Base-by-base conservation (phyloP, 768 basidiomycete species). In the Amanita brunnescens region DNA sequence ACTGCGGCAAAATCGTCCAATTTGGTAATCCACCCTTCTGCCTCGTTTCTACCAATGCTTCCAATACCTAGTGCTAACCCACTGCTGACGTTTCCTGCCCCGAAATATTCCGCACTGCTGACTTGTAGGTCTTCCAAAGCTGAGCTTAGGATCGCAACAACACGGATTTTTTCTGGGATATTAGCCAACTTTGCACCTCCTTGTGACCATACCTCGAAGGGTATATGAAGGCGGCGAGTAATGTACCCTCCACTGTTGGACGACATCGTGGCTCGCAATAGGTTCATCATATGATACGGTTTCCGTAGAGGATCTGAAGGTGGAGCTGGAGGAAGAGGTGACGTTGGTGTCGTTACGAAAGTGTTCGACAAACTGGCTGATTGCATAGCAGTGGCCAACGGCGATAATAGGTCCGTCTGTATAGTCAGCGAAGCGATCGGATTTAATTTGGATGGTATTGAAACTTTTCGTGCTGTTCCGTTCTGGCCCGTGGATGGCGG, bases 281-380 rank as follows among this genome's bases (percentile, higher is more conserved):
- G 76, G 54, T 74, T 72, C 91, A 95, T 93, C 78, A 95, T 78
- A 63, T 92, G 86, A 62, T 93, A 95, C 8, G 92, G 92, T 59
- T 91, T 85, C 38, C 88, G 76, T 44, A 89, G 70, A 20, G 84
- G 74, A 58, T 91, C 87, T 5, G 71, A 68, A 5, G 90, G 91
- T 20, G 87, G 75, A 13, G 74, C 65, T 2, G 85, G 80, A 5
- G 90, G 91, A 33, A 90, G 73, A 2, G 89, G 87, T 2, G 90
- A 91, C 39, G 75, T 76, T 5, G 90, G 91, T 2, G 86, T 85
- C 10, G 80, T 82, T 30, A 83, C 87, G 9, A 85, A 71, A 58
- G 78, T 81, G 30, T 71, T 69, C 40, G 77, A 66, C 54, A 79
- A 72, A 51, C 73, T 67, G 14, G 75, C 53, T 47, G 75, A 71